A percentile compares a stretch with the other conserved stretches of the same genome.
phyloP scores from a whole-genome alignment of 192 early-diverging fungal species.

The Gonapodya prolifera region DNA sequence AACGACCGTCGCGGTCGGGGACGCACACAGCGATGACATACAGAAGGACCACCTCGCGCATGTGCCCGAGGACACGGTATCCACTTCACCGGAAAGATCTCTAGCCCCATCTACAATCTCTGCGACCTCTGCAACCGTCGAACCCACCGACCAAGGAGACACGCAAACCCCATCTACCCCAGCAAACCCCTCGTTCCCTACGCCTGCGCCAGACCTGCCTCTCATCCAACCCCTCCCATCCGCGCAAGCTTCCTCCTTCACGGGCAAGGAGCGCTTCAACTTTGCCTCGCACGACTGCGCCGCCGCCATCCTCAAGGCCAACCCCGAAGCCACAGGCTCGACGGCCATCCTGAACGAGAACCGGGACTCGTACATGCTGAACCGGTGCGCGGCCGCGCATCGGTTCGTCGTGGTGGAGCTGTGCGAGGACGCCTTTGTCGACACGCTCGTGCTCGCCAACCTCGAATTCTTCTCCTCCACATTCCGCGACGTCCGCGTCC shows the following conservation, averaged over 20 bases:
- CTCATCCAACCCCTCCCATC: background rate
- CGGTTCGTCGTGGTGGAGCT: constrained; percentile 70
- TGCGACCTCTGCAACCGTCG: too few relatives aligned
- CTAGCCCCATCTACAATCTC: too few relatives aligned
- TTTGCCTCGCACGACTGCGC: constrained; percentile 91
- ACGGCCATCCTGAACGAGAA: constrained; percentile 72
- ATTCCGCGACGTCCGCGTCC: constrained; percentile 76
- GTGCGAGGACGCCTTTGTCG: constrained; percentile 86
- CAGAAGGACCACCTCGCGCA: too few relatives aligned
- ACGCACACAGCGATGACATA: too few relatives aligned
- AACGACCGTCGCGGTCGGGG: too few relatives aligned
- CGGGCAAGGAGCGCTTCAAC: constrained; percentile 55
- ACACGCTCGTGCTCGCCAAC: constrained; percentile 81
- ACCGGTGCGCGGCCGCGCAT: constrained; percentile 47
- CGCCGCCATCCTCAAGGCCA: constrained; percentile 69
- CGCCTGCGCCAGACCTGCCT: background rate
- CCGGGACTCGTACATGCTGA: constrained; percentile 95
- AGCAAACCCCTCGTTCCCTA: too few relatives aligned
- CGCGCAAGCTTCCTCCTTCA: background rate
- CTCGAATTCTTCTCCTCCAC: constrained; percentile 95
- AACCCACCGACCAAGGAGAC: too few relatives aligned
- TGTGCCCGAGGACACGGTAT: too few relatives aligned
- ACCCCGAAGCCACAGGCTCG: constrained; percentile 70
- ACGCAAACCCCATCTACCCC: too few relatives aligned
- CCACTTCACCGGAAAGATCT: too few relatives aligned